Conservation (phyloP, 306 rosid species). For the Hippophae gyantsensis region DNA sequence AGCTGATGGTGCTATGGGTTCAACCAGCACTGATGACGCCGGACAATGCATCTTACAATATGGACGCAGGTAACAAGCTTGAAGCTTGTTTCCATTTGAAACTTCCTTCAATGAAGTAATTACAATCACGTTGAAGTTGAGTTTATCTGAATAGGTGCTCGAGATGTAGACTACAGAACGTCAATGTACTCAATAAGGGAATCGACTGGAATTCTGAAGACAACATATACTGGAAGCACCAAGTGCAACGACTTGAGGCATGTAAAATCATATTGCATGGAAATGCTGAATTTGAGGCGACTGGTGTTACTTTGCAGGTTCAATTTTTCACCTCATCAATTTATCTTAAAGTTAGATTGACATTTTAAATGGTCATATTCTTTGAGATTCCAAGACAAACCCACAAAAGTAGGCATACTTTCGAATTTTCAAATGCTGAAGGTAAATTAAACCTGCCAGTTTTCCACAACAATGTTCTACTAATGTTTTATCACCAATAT, state of each 20-base stretch:
- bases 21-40: slow-evolving; percentile 39
- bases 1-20: slow-evolving; percentile 64
- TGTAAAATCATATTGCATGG: slow-evolving; percentile 71
- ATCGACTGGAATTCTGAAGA: slow-evolving; percentile 61
- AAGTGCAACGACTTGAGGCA: slow-evolving; percentile 55
- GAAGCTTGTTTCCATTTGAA: slow-evolving; percentile 5
- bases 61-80: slow-evolving; percentile 60
- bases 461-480: no score
- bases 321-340: neutral
- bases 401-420: no score
- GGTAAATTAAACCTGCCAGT: no score
- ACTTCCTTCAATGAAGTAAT: slow-evolving; percentile 11
- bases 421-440: no score
- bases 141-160: slow-evolving; percentile 58
- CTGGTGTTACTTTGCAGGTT: slow-evolving; percentile 72
- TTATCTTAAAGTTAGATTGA: no score
- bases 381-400: no score
- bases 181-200: slow-evolving; percentile 70
- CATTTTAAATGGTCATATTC: no score
- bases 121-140: slow-evolving; percentile 8
- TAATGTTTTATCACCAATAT: no score
- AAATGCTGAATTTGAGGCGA: slow-evolving; percentile 95
- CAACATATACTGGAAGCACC: slow-evolving; percentile 79
- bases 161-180: slow-evolving; percentile 84
- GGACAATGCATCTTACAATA: slow-evolving; percentile 61